Evolutionary conservation across 208 protist species (phyloP).

Genomic region (Acanthamoeba lugdunensis): DNA sequence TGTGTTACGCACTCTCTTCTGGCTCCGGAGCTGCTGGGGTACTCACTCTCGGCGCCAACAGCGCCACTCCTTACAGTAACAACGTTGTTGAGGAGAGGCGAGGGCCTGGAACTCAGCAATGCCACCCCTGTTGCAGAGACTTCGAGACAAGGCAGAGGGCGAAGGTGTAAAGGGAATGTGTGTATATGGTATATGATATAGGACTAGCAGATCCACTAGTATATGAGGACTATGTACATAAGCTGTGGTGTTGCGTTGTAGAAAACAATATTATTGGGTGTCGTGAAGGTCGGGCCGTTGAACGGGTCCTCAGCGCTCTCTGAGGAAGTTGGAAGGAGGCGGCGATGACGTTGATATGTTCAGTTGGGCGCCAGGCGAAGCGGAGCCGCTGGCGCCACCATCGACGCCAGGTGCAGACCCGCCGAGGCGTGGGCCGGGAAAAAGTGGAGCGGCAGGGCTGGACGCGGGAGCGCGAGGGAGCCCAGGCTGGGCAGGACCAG

Average conservation of each 20-base stretch:
- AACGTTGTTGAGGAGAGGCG: too few species aligned
- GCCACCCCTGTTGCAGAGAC: too few species aligned
- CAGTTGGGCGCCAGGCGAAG: neutral
- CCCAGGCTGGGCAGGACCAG: conserved; percentile 19
- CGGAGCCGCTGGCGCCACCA: neutral
- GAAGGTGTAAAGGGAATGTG: too few species aligned
- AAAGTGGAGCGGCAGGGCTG: neutral
- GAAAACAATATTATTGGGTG: neutral
- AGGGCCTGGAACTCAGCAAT: too few species aligned
- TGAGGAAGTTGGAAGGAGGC: neutral
- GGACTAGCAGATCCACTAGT: neutral
- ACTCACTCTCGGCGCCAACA: too few species aligned
- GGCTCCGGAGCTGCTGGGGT: too few species aligned
- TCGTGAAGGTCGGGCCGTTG: too few species aligned
- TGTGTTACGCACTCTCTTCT: too few species aligned
- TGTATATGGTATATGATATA: neutral
- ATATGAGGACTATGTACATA: neutral
- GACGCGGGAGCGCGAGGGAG: neutral
- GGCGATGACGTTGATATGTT: neutral
- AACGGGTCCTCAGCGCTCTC: neutral
- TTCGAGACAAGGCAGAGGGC: too few species aligned
- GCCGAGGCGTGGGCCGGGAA: neutral
- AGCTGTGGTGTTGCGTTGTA: neutral
- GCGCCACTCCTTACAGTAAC: too few species aligned
- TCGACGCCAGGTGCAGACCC: neutral